These are phyloP conservation scores for Colletotrichum cordylinicola DNA, from an alignment of 2,329 filamentous ascomycete genomes.

Conservation along the genomic window DNA sequence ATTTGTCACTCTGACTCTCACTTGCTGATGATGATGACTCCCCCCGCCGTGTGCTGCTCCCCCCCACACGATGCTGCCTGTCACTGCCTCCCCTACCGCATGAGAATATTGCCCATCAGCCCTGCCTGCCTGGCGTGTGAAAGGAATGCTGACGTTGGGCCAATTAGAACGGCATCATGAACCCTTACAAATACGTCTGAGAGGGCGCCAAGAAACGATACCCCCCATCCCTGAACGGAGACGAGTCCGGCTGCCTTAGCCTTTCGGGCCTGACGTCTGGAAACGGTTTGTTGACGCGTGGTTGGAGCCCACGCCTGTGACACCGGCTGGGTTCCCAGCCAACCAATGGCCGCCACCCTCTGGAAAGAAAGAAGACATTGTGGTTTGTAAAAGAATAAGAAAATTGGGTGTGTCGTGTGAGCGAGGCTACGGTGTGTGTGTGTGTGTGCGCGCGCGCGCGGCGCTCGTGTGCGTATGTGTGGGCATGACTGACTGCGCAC, in stretches of 20 bases:
- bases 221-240: background rate
- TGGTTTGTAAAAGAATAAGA: background rate
- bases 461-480: background rate
- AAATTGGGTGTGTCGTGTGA: background rate
- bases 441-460: background rate
- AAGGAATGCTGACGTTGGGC: constrained; percentile 19
- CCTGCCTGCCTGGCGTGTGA: constrained; percentile 14
- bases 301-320: background rate
- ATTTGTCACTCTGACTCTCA: background rate
- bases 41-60: background rate
- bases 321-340: background rate
- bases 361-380: background rate
- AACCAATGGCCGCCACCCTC: background rate
- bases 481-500: background rate
- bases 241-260: background rate
- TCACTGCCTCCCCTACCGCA: background rate
- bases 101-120: background rate
- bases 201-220: constrained; percentile 11
- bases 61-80: background rate
- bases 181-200: constrained; percentile 95
- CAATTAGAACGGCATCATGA: constrained; percentile 92
- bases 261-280: background rate
- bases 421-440: background rate
- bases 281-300: background rate
- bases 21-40: background rate